Conservation (phyloP, 2,329 filamentous ascomycete genomes). For the Botrytis tulipae region DNA sequence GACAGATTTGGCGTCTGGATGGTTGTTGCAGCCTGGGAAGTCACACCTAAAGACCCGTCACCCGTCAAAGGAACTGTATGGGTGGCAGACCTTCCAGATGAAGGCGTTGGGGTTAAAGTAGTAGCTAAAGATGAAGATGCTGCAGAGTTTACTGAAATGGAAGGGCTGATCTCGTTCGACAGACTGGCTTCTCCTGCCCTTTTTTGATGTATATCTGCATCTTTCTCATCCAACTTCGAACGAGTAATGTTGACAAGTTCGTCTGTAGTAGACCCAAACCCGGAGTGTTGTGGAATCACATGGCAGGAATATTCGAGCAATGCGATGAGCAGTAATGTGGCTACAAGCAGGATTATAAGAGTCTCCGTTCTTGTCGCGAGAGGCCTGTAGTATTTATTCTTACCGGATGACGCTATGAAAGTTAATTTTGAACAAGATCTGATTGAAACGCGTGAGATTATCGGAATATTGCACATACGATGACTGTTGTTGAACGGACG, state of each 20-base stretch:
- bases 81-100: neutral
- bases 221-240: neutral
- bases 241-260: neutral
- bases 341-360: neutral
- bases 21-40: neutral
- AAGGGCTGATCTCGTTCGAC: neutral
- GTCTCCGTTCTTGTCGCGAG: neutral
- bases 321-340: neutral
- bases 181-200: neutral
- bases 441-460: neutral
- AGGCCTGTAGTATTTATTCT: constrained; percentile 1
- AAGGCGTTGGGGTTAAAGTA: neutral
- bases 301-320: neutral
- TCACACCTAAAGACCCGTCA: neutral
- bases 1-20: neutral
- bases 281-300: constrained; percentile 10
- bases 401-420: neutral
- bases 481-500: neutral
- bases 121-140: neutral
- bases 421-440: neutral
- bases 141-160: neutral
- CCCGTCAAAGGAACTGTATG: neutral
- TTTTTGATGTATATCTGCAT: neutral
- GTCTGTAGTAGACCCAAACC: neutral
- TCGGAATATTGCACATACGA: neutral